A percentile compares a stretch with the other conserved stretches of the same genome.
phyloP scores from a whole-genome alignment of 257 asterid genomes.

The Henckelia pumila region DNA sequence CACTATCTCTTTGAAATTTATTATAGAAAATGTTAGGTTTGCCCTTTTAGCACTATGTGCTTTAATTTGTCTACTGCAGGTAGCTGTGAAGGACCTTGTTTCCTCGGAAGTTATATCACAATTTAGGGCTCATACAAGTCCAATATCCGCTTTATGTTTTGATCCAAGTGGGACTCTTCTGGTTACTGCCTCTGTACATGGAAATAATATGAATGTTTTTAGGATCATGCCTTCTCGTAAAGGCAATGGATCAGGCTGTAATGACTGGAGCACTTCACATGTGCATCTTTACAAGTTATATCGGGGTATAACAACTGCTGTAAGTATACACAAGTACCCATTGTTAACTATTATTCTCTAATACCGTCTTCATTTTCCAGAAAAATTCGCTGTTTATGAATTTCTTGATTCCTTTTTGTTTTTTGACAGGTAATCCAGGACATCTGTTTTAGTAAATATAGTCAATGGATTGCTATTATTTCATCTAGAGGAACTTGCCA shows the following conservation, averaged over 20 bases:
- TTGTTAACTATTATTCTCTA: conserved; percentile 14
- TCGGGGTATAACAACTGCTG: conserved; percentile 78
- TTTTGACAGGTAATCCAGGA: conserved; percentile 61
- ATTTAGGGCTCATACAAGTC: conserved; percentile 75
- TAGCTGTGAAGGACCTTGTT: conserved; percentile 63
- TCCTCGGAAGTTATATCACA: conserved; percentile 59
- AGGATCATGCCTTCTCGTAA: conserved; percentile 52
- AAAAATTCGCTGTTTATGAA: conserved; percentile 18
- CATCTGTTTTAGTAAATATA: conserved; percentile 58
- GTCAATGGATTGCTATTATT: conserved; percentile 70
- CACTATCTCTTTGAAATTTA: neutral
- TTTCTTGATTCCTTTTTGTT: conserved; percentile 14
- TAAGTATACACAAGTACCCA: conserved; percentile 37
- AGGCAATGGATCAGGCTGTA: conserved; percentile 37
- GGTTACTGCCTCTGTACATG: conserved; percentile 74
- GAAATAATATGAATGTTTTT: conserved; percentile 60
- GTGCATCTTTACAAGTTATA: conserved; percentile 69
- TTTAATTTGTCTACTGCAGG: conserved; percentile 37
- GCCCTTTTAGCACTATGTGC: neutral
- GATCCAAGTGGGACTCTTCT: conserved; percentile 76
- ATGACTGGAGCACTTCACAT: conserved; percentile 56
- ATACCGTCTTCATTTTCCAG: conserved; percentile 16
- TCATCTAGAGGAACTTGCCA: conserved; percentile 74
- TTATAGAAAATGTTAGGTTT: neutral
- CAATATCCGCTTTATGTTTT: conserved; percentile 72